Base-by-base conservation (phyloP, 768 basidiomycete species). In the Neoboletus subvelutipes region DNA sequence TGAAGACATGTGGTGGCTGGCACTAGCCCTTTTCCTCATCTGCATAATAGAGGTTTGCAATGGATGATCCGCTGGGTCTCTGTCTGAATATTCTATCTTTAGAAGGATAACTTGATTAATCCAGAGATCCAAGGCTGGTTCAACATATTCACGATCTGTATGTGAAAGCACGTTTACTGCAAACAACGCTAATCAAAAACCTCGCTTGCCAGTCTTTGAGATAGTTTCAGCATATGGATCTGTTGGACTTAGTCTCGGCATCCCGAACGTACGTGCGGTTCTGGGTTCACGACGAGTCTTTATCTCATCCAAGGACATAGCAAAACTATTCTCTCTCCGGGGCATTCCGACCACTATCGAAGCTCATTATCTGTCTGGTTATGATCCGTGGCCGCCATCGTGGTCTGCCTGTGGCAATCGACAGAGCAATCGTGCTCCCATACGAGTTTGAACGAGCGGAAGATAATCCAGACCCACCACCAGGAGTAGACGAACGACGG, bases 1-100 rank as follows among this genome's bases (percentile, higher is more conserved):
- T n/a, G 15, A 60, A 94, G 95, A 97, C 72, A 93, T 98, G 83
- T 97, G 95, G 96, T 97, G 94, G 94, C 72, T 98, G 22, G 89
- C 67, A 7, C 24, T 92, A 13, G 93, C 92, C 0, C 72, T 98
- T 13, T 94, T 94, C 73, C 71, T 97, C 2, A 78, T 98, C 40
- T 98, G 95, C 69, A 96, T 98, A 61, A 86, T 97, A 59, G 97
- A 98, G 81, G 92, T 91, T 58, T 57, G 80, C 61, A 18, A 39
- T 24, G 10, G 43, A 54, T 20, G 9, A 24, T 15, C 31, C 28
- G 22, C 8, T 31, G 17, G 5, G 11, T 15, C 15, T 36, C 20
- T 24, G 47, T 53, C 55, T 64, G 22, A 58, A 43, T 10, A 24
- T 22, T 43, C n/a, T 39, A 46, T 46, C 11, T 42, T 64, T 60